Conservation (phyloP, 495 filamentous ascomycete genomes). For the Paragyromitra xinjiangensis region DNA sequence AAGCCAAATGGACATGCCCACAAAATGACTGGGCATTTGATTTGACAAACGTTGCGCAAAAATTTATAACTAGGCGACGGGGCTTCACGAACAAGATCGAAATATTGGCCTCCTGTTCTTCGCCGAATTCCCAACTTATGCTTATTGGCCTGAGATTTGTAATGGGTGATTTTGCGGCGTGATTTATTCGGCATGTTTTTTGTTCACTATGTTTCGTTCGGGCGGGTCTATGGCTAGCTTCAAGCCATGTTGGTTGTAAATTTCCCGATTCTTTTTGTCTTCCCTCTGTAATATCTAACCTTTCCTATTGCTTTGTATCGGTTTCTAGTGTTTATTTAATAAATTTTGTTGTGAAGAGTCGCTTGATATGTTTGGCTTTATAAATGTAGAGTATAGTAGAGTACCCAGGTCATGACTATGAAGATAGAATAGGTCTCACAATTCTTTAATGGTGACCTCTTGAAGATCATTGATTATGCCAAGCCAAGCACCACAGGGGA, state of each 20-base stretch:
- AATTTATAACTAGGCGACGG: background rate
- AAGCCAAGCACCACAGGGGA: too few species aligned
- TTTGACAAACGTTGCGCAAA: constrained; percentile 4
- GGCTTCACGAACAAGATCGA: background rate
- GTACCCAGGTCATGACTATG: too few species aligned
- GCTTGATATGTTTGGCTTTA: too few species aligned
- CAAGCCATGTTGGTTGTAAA: background rate
- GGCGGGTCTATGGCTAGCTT: background rate
- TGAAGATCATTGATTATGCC: too few species aligned
- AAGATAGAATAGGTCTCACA: too few species aligned
- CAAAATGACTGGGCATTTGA: constrained; percentile 19
- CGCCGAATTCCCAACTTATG: background rate
- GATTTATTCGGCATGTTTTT: background rate
- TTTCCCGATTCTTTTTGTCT: background rate
- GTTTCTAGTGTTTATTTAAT: background rate
- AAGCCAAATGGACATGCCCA: constrained; percentile 8
- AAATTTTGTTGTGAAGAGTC: background rate
- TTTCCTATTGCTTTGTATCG: background rate
- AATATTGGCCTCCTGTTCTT: background rate
- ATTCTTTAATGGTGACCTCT: too few species aligned
- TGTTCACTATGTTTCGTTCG: background rate
- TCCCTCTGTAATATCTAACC: background rate
- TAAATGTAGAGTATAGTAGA: too few species aligned
- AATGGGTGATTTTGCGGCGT: background rate
- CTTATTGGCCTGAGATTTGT: background rate